Conservation (phyloP, 2,329 filamentous ascomycete genomes). For the Alternaria dauci region DNA sequence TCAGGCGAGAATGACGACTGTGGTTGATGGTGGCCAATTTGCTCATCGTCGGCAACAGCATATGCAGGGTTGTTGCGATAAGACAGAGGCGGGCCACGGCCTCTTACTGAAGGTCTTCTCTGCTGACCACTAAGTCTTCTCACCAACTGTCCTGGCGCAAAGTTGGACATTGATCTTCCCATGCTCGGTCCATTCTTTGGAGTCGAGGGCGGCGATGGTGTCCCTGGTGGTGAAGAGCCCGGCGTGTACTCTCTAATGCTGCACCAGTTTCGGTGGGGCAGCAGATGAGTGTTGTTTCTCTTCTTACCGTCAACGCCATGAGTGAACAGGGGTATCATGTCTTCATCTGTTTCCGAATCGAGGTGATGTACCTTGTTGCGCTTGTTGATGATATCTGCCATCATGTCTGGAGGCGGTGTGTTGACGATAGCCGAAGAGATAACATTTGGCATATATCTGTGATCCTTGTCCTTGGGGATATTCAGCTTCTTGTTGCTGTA, state of each 20-base stretch:
- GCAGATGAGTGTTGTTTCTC: conserved; percentile 87
- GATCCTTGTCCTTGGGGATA: conserved; percentile 87
- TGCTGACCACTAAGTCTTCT: conserved; percentile 50
- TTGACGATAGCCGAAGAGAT: conserved; percentile 96
- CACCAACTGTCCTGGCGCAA: conserved; percentile 52
- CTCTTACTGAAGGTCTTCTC: conserved; percentile 35
- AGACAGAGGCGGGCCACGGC: conserved; percentile 47
- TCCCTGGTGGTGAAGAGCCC: conserved; percentile 75
- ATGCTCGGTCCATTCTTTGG: conserved; percentile 33
- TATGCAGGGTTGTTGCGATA: conserved; percentile 51
- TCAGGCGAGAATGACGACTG: conserved; percentile 50
- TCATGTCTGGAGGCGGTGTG: conserved; percentile 82
- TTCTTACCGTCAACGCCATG: conserved; percentile 88
- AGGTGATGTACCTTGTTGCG: conserved; percentile 79
- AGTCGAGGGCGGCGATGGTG: conserved; percentile 55
- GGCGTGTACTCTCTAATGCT: conserved; percentile 86
- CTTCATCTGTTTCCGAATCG: conserved; percentile 81
- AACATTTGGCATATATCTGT: conserved; percentile 95
- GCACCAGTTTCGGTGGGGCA: conserved; percentile 95
- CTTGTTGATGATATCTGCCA: conserved; percentile 92
- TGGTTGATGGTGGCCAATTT: conserved; percentile 35
- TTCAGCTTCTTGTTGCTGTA: conserved; percentile 81
- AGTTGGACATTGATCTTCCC: conserved; percentile 46
- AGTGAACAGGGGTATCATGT: conserved; percentile 93
- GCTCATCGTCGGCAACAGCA: conserved; percentile 42